Conservation (phyloP, 805 yeast genomes). For the Diddensiella transvaalensis region DNA sequence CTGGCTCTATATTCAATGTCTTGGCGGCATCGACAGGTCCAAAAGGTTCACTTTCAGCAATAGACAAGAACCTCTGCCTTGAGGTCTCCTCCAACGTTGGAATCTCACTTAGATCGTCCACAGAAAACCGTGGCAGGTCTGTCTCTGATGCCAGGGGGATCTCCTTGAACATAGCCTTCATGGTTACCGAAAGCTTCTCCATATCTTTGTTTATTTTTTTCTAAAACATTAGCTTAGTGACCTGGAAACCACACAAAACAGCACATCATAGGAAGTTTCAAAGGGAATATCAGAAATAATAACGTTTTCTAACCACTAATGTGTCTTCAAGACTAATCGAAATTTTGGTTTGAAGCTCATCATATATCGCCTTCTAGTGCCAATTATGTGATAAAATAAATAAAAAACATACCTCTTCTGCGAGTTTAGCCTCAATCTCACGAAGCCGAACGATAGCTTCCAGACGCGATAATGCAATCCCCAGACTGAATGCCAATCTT, state of each 20-base stretch:
- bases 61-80: slow-evolving; percentile 76
- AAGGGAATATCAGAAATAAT: background rate
- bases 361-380: slow-evolving; percentile 38
- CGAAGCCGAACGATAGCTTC: slow-evolving; percentile 80
- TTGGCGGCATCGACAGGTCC: slow-evolving; percentile 95
- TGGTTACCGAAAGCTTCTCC: slow-evolving; percentile 51
- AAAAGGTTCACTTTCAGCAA: slow-evolving; percentile 92
- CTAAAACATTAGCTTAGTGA: slow-evolving; percentile 29
- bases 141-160: slow-evolving; percentile 19
- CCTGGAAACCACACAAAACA: slow-evolving; percentile 3
- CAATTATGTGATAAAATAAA: slow-evolving; percentile 4
- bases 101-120: slow-evolving; percentile 88
- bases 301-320: slow-evolving; percentile 47
- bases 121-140: slow-evolving; percentile 32
- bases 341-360: slow-evolving; percentile 38
- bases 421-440: slow-evolving; percentile 61
- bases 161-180: slow-evolving; percentile 77
- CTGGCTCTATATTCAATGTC: slow-evolving; percentile 81
- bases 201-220: slow-evolving; percentile 53
- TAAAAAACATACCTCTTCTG: slow-evolving; percentile 50
- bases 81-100: slow-evolving; percentile 83
- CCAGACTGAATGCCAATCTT: slow-evolving; percentile 72
- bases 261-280: slow-evolving; percentile 4
- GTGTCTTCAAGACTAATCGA: slow-evolving; percentile 84
- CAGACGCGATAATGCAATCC: slow-evolving; percentile 77